Conservation (phyloP, 1,284 basidiomycete genomes). For the Ceratobasidium sp. region DNA sequence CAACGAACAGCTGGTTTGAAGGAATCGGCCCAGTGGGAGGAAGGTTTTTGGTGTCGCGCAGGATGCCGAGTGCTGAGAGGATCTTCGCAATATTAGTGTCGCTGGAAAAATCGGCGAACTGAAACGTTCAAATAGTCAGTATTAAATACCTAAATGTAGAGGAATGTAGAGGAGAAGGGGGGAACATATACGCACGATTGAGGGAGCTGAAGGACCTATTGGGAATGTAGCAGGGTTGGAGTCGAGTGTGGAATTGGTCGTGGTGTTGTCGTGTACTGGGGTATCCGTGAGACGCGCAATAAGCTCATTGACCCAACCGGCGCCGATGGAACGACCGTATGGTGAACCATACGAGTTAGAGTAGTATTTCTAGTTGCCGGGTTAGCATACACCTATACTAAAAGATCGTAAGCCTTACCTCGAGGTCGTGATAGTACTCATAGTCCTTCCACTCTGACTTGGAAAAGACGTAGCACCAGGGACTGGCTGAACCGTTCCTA, state of each 20-base stretch:
- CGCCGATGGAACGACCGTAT: constrained; percentile 45
- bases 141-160: too few species aligned
- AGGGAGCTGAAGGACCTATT: constrained; percentile 41
- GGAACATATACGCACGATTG: constrained; percentile 27
- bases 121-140: not conserved
- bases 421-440: constrained; percentile 77
- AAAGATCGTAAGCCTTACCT: constrained; percentile 60
- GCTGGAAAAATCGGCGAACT: constrained; percentile 54
- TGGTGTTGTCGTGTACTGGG: constrained; percentile 51
- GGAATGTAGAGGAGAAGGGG: not conserved
- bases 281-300: constrained; percentile 56
- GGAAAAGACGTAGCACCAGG: constrained; percentile 76
- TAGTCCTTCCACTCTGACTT: constrained; percentile 68
- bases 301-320: constrained; percentile 59
- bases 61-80: constrained; percentile 49
- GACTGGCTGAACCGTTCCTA: constrained; percentile 61
- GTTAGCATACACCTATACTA: not conserved
- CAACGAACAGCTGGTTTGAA: constrained; percentile 7
- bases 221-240: constrained; percentile 54
- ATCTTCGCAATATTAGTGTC: constrained; percentile 58
- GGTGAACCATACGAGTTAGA: constrained; percentile 38
- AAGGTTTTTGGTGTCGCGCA: constrained; percentile 28
- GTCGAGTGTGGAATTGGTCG: constrained; percentile 57
- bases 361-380: constrained; percentile 37
- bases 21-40: constrained; percentile 29